These are phyloP conservation scores for Emmonsiellopsis sp. DNA, from an alignment of 2,329 filamentous ascomycete species.

Conservation along the genomic window DNA sequence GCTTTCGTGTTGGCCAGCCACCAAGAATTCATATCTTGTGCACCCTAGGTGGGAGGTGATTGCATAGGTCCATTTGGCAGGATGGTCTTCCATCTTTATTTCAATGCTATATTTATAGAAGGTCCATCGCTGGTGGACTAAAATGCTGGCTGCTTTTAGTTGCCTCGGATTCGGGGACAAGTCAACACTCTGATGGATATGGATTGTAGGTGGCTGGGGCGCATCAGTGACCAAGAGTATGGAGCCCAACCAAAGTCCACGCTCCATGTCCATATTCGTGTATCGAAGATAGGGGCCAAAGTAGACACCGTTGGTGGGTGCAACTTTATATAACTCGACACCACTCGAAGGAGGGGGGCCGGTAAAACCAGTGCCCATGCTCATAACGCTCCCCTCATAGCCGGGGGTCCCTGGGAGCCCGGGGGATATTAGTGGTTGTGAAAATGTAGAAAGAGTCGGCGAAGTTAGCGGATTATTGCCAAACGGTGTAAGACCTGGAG, in stretches of 20 bases:
- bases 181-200: conserved; percentile 83
- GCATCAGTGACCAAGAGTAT: conserved; percentile 89
- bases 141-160: conserved; percentile 71
- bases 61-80: conserved; percentile 92
- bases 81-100: conserved; percentile 75
- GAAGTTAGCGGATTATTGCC: conserved; percentile 59
- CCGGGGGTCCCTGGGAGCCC: conserved; percentile 74
- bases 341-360: conserved; percentile 83
- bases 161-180: conserved; percentile 88
- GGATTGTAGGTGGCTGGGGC: conserved; percentile 87
- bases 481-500: conserved; percentile 27
- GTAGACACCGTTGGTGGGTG: conserved; percentile 92
- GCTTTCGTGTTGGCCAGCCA: conserved; percentile 80
- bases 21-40: conserved; percentile 94
- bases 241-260: conserved; percentile 82
- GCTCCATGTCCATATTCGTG: conserved; percentile 92
- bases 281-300: conserved; percentile 95
- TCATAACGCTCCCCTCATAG: conserved; percentile 79
- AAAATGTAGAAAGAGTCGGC: conserved; percentile 54
- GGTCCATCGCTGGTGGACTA: conserved; percentile 83
- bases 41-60: conserved; percentile 95
- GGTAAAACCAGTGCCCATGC: conserved; percentile 73
- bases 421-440: conserved; percentile 65
- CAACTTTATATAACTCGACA: conserved; percentile 87
- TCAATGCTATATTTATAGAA: conserved; percentile 95